Evolutionary conservation across 306 rosid genomes (phyloP).

Genomic region (Begonia fuchsioides): DNA sequence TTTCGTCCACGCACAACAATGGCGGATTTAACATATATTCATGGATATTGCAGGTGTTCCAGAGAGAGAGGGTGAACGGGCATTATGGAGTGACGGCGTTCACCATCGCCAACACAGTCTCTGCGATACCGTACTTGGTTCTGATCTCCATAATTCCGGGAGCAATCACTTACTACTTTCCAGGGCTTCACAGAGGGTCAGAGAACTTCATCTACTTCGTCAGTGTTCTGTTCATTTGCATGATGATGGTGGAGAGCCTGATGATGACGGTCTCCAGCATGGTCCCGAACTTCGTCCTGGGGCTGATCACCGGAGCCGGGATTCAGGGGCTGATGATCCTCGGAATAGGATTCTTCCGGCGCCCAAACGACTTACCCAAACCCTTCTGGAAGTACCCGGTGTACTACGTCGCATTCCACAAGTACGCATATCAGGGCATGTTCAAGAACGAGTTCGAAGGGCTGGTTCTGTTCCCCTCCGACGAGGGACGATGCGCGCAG

Average conservation of each 20-base stretch:
- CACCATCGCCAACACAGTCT: constrained; percentile 46
- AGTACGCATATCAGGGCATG: constrained; percentile 46
- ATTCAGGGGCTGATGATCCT: constrained; percentile 53
- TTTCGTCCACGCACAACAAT: too few species aligned
- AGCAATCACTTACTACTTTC: constrained; percentile 29
- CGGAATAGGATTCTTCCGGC: constrained; percentile 37
- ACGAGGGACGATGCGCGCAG: neutral
- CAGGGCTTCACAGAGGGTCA: constrained; percentile 33
- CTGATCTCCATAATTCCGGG: constrained; percentile 45
- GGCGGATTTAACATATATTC: neutral
- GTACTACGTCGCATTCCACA: constrained; percentile 43
- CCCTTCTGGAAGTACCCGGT: constrained; percentile 51
- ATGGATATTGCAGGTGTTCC: constrained; percentile 27
- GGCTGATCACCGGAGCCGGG: constrained; percentile 43
- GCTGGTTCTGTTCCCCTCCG: constrained; percentile 9
- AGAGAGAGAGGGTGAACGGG: constrained; percentile 58
- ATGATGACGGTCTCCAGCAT: too few species aligned
- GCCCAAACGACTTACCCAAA: constrained; percentile 37
- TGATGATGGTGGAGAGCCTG: too few species aligned
- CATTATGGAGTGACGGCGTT: constrained; percentile 44
- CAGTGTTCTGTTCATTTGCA: constrained; percentile 19
- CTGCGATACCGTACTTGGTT: constrained; percentile 34
- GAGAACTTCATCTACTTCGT: constrained; percentile 29
- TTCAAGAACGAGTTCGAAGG: constrained; percentile 59
- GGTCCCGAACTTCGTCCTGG: too few species aligned